phyloP scores from a whole-genome alignment of 1,284 basidiomycete genomes.

The Ceratobasidium sp. region DNA sequence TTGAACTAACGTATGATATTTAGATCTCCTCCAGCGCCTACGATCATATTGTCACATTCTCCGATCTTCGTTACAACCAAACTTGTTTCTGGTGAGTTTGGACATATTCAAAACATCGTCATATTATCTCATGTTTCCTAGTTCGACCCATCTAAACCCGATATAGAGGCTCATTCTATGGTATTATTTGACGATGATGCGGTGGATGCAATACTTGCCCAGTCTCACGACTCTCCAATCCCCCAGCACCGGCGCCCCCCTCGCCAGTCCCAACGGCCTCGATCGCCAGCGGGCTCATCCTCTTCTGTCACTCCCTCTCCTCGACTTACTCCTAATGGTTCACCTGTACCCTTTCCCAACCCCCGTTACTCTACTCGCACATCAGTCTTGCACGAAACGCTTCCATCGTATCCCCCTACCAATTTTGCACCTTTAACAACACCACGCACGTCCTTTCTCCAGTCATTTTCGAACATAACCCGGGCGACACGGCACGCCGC shows the following conservation, averaged over 20 bases:
- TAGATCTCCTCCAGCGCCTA: constrained; percentile 74
- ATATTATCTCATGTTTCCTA: neutral
- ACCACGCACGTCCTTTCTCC: constrained; percentile 76
- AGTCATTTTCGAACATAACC: constrained; percentile 89
- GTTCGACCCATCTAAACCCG: constrained; percentile 82
- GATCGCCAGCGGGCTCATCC: constrained; percentile 53
- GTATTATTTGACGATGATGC: constrained; percentile 81
- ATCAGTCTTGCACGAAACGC: constrained; percentile 71
- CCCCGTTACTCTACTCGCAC: constrained; percentile 59
- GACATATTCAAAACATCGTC: neutral
- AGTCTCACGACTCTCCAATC: constrained; percentile 78
- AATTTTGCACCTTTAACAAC: constrained; percentile 56
- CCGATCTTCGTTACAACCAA: constrained; percentile 78
- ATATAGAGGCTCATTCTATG: constrained; percentile 88
- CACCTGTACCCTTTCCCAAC: constrained; percentile 46
- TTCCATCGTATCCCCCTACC: constrained; percentile 60
- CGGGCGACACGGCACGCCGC: constrained; percentile 87
- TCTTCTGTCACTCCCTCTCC: constrained; percentile 46
- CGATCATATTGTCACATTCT: constrained; percentile 76
- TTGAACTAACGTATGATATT: constrained; percentile 13
- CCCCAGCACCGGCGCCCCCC: constrained; percentile 77
- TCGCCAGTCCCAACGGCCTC: constrained; percentile 53
- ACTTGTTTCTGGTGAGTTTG: constrained; percentile 75
- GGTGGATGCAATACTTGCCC: constrained; percentile 79
- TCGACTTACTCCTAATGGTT: constrained; percentile 28